These are phyloP conservation scores for Suillus weaverae DNA, from an alignment of 768 basidiomycete species.

Conservation along the genomic window DNA sequence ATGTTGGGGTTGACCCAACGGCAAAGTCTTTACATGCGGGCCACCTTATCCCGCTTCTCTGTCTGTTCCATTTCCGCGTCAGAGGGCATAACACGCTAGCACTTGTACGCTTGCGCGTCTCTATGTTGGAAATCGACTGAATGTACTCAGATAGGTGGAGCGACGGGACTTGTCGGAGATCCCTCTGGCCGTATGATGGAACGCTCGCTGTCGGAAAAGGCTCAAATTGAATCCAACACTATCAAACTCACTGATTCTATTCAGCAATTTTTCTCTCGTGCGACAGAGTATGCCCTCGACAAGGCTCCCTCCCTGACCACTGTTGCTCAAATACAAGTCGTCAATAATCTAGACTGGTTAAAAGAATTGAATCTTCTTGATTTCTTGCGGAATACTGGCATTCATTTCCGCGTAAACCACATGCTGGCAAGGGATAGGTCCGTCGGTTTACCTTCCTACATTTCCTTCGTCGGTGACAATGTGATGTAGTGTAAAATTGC, in stretches of 20 bases:
- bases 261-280: slow-evolving; percentile 69
- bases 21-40: slow-evolving; percentile 90
- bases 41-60: slow-evolving; percentile 87
- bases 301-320: slow-evolving; percentile 18
- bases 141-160: slow-evolving; percentile 82
- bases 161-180: slow-evolving; percentile 95
- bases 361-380: slow-evolving; percentile 70
- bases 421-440: slow-evolving; percentile 94
- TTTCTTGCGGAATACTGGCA: slow-evolving; percentile 81
- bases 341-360: slow-evolving; percentile 81
- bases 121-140: not conserved
- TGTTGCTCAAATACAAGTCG: slow-evolving; percentile 38
- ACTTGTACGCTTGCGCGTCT: slow-evolving; percentile 55
- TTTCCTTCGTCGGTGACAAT: slow-evolving; percentile 10
- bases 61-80: slow-evolving; percentile 83
- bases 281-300: slow-evolving; percentile 57
- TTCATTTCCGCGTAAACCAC: slow-evolving; percentile 76
- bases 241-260: slow-evolving; percentile 61
- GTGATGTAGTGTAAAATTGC: slow-evolving; percentile 68
- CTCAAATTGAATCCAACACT: slow-evolving; percentile 68
- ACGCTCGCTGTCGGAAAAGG: slow-evolving; percentile 62
- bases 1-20: slow-evolving; percentile 92
- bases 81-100: slow-evolving; percentile 83
- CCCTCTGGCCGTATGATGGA: slow-evolving; percentile 89
- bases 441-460: slow-evolving; percentile 15